These are phyloP conservation scores for Heliosperma pusillum DNA, from an alignment of 148 eudicot genomes.

Conservation along the genomic window DNA sequence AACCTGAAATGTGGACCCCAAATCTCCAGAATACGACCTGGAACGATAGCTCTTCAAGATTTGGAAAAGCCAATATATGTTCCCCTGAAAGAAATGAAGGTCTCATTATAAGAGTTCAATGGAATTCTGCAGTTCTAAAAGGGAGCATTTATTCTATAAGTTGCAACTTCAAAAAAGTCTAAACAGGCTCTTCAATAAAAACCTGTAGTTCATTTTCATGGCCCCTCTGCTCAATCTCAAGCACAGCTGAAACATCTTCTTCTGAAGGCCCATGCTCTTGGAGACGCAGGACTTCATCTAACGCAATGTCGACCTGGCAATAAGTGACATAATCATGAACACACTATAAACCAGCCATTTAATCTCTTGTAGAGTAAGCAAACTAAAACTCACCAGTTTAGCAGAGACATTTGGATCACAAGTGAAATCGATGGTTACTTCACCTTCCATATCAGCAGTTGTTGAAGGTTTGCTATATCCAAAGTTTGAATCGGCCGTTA, in stretches of 20 bases:
- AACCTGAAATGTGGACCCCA: slow-evolving; percentile 62
- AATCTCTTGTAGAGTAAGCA: background rate
- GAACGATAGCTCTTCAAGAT: slow-evolving; percentile 78
- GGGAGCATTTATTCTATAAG: background rate
- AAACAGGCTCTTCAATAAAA: background rate
- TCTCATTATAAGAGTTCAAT: background rate
- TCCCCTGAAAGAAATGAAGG: slow-evolving; percentile 42
- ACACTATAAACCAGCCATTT: background rate
- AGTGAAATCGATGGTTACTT: slow-evolving; percentile 63
- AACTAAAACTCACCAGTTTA: slow-evolving; percentile 45
- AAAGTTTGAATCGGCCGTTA: slow-evolving; percentile 59
- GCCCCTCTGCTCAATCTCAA: slow-evolving; percentile 88
- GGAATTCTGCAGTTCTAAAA: background rate
- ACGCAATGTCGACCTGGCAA: slow-evolving; percentile 60
- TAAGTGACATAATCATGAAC: slow-evolving; percentile 41
- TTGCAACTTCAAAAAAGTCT: background rate
- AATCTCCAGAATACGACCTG: slow-evolving; percentile 58
- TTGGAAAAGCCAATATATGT: slow-evolving; percentile 65
- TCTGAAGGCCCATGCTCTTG: slow-evolving; percentile 72
- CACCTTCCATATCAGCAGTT: slow-evolving; percentile 61
- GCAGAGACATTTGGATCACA: slow-evolving; percentile 70
- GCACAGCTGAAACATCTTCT: slow-evolving; percentile 63
- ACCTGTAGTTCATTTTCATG: slow-evolving; percentile 93
- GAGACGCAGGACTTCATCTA: slow-evolving; percentile 65
- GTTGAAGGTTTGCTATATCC: slow-evolving; percentile 78